Base-by-base conservation (phyloP, 169 alveolate species). In the Theileria parva region DNA sequence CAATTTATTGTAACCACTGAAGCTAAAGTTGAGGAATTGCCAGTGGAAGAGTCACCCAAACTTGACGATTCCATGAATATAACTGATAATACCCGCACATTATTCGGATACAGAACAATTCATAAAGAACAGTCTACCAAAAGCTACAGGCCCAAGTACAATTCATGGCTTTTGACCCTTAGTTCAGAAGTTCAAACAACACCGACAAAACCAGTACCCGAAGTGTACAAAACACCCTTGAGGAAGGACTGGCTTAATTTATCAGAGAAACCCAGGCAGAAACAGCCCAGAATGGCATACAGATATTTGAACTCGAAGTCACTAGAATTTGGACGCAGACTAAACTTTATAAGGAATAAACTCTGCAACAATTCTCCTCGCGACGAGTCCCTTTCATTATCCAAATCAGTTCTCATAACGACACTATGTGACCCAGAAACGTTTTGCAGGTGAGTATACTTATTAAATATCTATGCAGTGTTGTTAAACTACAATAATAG, bases 211-310 rank as follows among this genome's bases (percentile, higher is more conserved):
- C 27, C 44, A 2, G 28, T 17, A 1, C 74, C 74, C 0, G 74
- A 65, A 37, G 1, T 21, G 3, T 25, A 65, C 32, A 25, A 37
- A 32, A 23, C 27, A 27, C 28, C 74, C 17, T 37, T 70, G 48
- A 28, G 61, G 19, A 27, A 53, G 15, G 55, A 70, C 48, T 70
- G 78, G 78, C 55, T 70, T 25, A 48, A 65, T 25, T 13, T 44
- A 44, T 44, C 53, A 7, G 53, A 44, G 53, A 44, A 44, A 44
- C n/a, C 37, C 5, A 70, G 32, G 64, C 30, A 6, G 25, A 50
- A 57, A 37, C 73, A 70, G 19, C 78, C 78, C 19, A 70, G 30
- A 70, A 70, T 70, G 78, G 78, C 78, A 8, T 70, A n/a, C 25
- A 64, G 51, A 53, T 70, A 70, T 37, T 23, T 70, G 27, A 70